A percentile compares a stretch with the other conserved stretches of the same genome.
Conservation (phyloP, 768 basidiomycete genomes). For the Candolleomyces efflorescens region DNA sequence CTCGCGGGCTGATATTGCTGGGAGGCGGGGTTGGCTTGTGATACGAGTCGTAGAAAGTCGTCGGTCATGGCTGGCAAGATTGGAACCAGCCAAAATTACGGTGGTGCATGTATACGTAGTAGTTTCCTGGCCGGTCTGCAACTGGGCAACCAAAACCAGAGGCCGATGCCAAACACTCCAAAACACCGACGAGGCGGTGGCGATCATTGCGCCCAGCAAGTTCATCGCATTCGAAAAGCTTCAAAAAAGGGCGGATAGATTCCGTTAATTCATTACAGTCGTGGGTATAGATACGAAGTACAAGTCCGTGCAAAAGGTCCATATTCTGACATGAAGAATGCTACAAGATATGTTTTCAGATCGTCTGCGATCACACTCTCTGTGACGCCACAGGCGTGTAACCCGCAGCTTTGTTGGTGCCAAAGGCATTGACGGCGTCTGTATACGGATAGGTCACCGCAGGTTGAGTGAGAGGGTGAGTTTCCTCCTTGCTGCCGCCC, state of each 20-base stretch:
- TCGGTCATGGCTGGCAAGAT: slow-evolving; percentile 44
- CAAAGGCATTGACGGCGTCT: slow-evolving; percentile 25
- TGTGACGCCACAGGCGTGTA: neutral
- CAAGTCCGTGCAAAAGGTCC: neutral
- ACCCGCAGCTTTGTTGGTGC: slow-evolving; percentile 7
- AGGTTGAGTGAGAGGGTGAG: slow-evolving; percentile 23
- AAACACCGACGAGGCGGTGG: neutral
- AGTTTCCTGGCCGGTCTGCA: neutral
- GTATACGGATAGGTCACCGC: slow-evolving; percentile 28
- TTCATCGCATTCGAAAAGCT: no score
- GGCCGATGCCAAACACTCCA: slow-evolving; percentile 11
- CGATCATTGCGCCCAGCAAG: neutral
- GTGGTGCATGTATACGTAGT: neutral
- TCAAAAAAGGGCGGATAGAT: no score
- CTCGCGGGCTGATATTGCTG: slow-evolving; percentile 47
- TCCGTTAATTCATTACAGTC: no score
- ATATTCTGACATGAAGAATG: neutral
- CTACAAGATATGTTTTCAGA: neutral
- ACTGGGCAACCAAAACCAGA: neutral
- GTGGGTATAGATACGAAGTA: neutral
- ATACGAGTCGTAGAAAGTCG: slow-evolving; percentile 72
- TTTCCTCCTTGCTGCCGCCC: slow-evolving; percentile 19
- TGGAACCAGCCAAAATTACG: neutral
- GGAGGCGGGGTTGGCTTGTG: slow-evolving; percentile 64
- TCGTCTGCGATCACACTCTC: no score